These are phyloP conservation scores for Melastoma candidum DNA, from an alignment of 441 rosid genomes.

Conservation along the genomic window DNA sequence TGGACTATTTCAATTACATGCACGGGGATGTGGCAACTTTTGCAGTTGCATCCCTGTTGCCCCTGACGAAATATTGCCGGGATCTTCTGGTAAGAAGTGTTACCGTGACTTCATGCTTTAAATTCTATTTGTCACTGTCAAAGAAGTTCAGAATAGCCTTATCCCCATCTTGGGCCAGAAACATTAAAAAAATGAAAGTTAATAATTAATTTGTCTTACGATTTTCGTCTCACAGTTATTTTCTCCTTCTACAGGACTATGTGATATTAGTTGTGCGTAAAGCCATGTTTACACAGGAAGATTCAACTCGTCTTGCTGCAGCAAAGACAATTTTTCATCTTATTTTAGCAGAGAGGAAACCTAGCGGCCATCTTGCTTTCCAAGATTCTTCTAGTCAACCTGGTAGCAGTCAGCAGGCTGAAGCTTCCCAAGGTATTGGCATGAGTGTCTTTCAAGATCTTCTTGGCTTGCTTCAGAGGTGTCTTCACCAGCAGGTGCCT, in stretches of 20 bases:
- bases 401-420: slow-evolving; percentile 74
- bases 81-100: slow-evolving; percentile 48
- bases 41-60: slow-evolving; percentile 51
- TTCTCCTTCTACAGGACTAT: slow-evolving; percentile 40
- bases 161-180: too few species aligned
- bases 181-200: too few species aligned
- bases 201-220: too few species aligned
- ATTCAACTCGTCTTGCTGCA: slow-evolving; percentile 62
- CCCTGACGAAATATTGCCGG: slow-evolving; percentile 51
- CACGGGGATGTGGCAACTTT: slow-evolving; percentile 45
- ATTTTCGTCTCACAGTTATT: neutral
- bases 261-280: slow-evolving; percentile 63
- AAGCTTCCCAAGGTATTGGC: slow-evolving; percentile 25
- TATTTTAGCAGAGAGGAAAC: slow-evolving; percentile 58
- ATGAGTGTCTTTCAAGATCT: slow-evolving; percentile 56
- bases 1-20: slow-evolving; percentile 77
- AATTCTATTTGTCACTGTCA: too few species aligned
- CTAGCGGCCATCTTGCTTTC: slow-evolving; percentile 35
- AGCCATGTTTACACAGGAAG: slow-evolving; percentile 77
- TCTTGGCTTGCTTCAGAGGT: slow-evolving; percentile 71
- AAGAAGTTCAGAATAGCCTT: too few species aligned
- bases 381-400: slow-evolving; percentile 89
- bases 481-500: slow-evolving; percentile 66
- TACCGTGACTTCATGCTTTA: too few species aligned
- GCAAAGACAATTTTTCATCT: slow-evolving; percentile 45